These are phyloP conservation scores for Trametes maxima DNA, from an alignment of 768 basidiomycete species.

Conservation along the genomic window DNA sequence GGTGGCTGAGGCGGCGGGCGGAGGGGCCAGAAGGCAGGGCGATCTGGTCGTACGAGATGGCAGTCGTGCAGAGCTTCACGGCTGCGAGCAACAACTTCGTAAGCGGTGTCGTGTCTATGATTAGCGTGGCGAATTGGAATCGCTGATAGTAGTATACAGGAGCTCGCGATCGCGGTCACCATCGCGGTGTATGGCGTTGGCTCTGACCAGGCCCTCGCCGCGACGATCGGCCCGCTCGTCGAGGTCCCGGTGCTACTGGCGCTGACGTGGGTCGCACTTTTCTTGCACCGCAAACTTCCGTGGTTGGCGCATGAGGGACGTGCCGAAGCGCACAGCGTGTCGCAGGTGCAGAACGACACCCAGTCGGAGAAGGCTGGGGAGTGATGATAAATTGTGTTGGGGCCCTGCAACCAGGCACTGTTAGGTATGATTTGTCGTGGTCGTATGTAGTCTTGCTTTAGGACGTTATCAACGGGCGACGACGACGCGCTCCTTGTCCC, in stretches of 20 bases:
- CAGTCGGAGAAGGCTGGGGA: not conserved
- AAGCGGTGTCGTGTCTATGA: conserved; percentile 25
- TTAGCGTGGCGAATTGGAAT: not conserved
- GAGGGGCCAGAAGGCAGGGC: not conserved
- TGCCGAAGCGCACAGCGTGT: not conserved
- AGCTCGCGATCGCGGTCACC: conserved; percentile 82
- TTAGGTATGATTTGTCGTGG: not conserved
- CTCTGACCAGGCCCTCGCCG: conserved; percentile 79
- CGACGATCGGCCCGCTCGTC: conserved; percentile 77
- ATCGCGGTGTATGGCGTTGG: conserved; percentile 78
- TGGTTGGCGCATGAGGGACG: conserved; percentile 2
- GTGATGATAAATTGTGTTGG: no score
- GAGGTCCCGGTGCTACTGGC: conserved; percentile 78
- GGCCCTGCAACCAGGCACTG: no score
- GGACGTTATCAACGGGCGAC: conserved; percentile 40
- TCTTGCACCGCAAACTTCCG: conserved; percentile 15
- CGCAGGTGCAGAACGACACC: not conserved
- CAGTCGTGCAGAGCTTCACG: conserved; percentile 79
- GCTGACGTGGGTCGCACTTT: conserved; percentile 65
- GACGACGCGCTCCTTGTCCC: conserved; percentile 74
- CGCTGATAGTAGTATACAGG: conserved; percentile 40
- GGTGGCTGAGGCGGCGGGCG: conserved; percentile 43
- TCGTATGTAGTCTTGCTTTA: not conserved
- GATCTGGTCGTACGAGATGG: conserved; percentile 63
- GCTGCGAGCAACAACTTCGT: conserved; percentile 81